A percentile compares a stretch with the other conserved stretches of the same genome.
These are phyloP conservation scores for Aureobasidium melanogenum DNA, from an alignment of 2,329 filamentous ascomycete genomes.

Conservation along the genomic window DNA sequence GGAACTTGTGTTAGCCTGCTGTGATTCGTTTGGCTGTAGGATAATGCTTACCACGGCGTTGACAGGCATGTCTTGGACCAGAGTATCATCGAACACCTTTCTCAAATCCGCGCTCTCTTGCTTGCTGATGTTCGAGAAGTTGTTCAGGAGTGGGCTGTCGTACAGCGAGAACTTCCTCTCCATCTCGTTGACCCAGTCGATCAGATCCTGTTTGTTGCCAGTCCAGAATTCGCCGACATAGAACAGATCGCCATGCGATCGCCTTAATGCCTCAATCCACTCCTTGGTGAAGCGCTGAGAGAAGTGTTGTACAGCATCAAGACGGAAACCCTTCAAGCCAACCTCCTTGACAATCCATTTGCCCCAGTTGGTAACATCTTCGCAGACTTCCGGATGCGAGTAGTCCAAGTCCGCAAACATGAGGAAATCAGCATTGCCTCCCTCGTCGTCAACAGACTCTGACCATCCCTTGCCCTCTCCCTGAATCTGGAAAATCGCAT, in stretches of 20 bases:
- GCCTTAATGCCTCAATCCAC: slow-evolving; percentile 48
- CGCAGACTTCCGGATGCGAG: slow-evolving; percentile 49
- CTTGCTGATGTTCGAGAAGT: slow-evolving; percentile 46
- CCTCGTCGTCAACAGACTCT: slow-evolving; percentile 48
- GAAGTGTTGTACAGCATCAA: slow-evolving; percentile 64
- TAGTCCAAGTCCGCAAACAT: slow-evolving; percentile 65
- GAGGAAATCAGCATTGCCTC: slow-evolving; percentile 56
- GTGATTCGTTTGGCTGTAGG: background rate
- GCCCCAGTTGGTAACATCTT: slow-evolving; percentile 57
- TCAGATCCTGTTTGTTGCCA: slow-evolving; percentile 46
- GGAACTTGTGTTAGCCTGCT: background rate
- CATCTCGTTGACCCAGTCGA: slow-evolving; percentile 45
- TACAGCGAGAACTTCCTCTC: slow-evolving; percentile 38
- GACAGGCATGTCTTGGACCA: slow-evolving; percentile 46
- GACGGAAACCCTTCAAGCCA: slow-evolving; percentile 53
- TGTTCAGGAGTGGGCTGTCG: slow-evolving; percentile 60
- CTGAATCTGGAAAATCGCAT: slow-evolving; percentile 54
- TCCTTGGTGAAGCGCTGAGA: slow-evolving; percentile 53
- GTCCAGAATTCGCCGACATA: slow-evolving; percentile 62
- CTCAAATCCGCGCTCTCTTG: slow-evolving; percentile 41
- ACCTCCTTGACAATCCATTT: slow-evolving; percentile 54
- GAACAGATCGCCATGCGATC: slow-evolving; percentile 43
- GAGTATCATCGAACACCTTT: slow-evolving; percentile 51
- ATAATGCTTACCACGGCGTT: slow-evolving; percentile 39
- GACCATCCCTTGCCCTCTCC: slow-evolving; percentile 57